Evolutionary conservation across 2,329 filamentous ascomycete genomes (phyloP).

Genomic region (Colletotrichum horii): DNA sequence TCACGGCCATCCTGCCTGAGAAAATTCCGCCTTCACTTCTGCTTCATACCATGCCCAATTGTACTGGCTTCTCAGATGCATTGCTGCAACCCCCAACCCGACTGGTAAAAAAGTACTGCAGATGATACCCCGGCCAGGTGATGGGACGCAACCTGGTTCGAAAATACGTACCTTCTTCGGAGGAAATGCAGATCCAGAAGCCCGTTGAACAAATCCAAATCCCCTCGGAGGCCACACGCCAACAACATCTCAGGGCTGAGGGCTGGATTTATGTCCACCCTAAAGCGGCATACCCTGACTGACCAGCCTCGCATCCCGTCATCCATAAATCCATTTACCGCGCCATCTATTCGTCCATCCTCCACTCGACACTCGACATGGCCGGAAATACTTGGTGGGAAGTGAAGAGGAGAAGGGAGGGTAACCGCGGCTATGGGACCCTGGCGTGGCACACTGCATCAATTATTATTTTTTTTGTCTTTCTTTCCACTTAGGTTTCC

Average conservation of each 20-base stretch:
- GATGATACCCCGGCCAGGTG: not conserved
- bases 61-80: not conserved
- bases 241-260: not conserved
- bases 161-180: not conserved
- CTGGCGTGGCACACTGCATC: not conserved
- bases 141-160: not conserved
- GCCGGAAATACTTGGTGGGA: not conserved
- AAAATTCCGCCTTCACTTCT: not conserved
- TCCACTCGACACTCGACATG: not conserved
- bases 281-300: not conserved
- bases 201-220: not conserved
- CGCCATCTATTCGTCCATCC: not conserved
- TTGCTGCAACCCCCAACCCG: not conserved
- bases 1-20: not conserved
- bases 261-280: not conserved
- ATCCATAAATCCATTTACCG: not conserved
- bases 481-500: not conserved
- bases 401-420: not conserved
- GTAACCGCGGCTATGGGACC: conserved; percentile 1
- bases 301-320: not conserved
- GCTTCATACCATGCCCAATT: not conserved
- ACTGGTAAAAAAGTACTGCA: not conserved
- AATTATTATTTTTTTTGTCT: not conserved
- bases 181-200: not conserved
- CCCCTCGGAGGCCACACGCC: not conserved